Percentiles rank a stretch among this genome's conserved stretches.
These are phyloP conservation scores for Populus alba DNA, from an alignment of 345 rosid species.

Conservation along the genomic window DNA sequence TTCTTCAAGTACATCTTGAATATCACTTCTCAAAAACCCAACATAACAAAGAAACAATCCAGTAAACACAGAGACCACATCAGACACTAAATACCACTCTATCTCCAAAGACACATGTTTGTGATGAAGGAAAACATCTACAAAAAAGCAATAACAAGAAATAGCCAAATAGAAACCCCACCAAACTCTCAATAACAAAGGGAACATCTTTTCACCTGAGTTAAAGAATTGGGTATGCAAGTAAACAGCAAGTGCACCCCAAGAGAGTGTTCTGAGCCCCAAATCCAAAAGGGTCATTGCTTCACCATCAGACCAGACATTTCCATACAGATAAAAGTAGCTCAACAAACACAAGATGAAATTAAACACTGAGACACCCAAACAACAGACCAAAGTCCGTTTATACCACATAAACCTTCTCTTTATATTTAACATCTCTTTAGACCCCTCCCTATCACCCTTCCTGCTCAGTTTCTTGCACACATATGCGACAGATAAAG, in stretches of 20 bases:
- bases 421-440: background rate
- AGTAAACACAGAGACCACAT: constrained; percentile 43
- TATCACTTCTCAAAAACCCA: constrained; percentile 41
- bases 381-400: constrained; percentile 46
- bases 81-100: constrained; percentile 37
- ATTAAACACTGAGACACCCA: constrained; percentile 52
- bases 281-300: constrained; percentile 57
- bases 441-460: background rate
- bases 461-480: background rate
- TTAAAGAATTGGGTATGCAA: constrained; percentile 27
- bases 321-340: constrained; percentile 63
- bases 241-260: constrained; percentile 51
- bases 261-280: constrained; percentile 51
- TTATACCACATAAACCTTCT: constrained; percentile 25
- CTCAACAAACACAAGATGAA: constrained; percentile 45
- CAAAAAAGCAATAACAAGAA: constrained; percentile 59
- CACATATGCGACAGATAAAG: constrained; percentile 15
- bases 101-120: constrained; percentile 24
- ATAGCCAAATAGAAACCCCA: constrained; percentile 54
- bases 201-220: constrained; percentile 38
- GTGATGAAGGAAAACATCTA: constrained; percentile 42
- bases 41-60: constrained; percentile 55
- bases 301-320: constrained; percentile 51
- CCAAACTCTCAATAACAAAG: constrained; percentile 61
- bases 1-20: constrained; percentile 37